These are phyloP conservation scores for Mortierella sp. DNA, from an alignment of 371 early-diverging fungal species.

Conservation along the genomic window DNA sequence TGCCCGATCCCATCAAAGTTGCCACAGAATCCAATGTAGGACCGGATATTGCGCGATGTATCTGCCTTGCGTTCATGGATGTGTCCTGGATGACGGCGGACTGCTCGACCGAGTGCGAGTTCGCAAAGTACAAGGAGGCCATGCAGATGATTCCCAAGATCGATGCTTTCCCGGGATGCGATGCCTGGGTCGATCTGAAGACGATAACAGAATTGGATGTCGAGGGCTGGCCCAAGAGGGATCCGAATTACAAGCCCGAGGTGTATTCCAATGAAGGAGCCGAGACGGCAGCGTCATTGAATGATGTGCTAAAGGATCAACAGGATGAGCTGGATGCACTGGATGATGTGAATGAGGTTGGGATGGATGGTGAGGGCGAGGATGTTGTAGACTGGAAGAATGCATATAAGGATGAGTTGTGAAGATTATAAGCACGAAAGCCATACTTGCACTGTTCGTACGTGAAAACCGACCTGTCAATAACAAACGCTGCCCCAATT, in stretches of 20 bases:
- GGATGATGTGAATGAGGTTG: too few relatives aligned
- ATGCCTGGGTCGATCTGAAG: slow-evolving; percentile 21
- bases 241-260: slow-evolving; percentile 9
- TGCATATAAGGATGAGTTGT: too few relatives aligned
- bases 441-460: too few relatives aligned
- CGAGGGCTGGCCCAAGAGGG: slow-evolving; percentile 7
- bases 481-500: too few relatives aligned
- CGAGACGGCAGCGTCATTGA: too few relatives aligned
- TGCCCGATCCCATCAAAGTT: slow-evolving; percentile 11
- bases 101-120: slow-evolving; percentile 23
- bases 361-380: too few relatives aligned
- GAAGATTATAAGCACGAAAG: background rate
- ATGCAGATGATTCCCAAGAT: slow-evolving; percentile 19
- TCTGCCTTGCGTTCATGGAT: slow-evolving; percentile 24
- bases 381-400: too few relatives aligned
- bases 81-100: slow-evolving; percentile 26
- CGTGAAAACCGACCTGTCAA: too few relatives aligned
- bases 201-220: slow-evolving; percentile 14
- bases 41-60: slow-evolving; percentile 13
- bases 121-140: slow-evolving; percentile 5
- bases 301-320: background rate
- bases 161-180: slow-evolving; percentile 18
- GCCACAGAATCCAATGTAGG: background rate
- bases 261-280: slow-evolving; percentile 8
- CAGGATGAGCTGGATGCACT: background rate